Percentiles rank a stretch among this genome's conserved stretches.
Conservation (phyloP, 2,329 filamentous ascomycete genomes). For the Canariomyces notabilis region DNA sequence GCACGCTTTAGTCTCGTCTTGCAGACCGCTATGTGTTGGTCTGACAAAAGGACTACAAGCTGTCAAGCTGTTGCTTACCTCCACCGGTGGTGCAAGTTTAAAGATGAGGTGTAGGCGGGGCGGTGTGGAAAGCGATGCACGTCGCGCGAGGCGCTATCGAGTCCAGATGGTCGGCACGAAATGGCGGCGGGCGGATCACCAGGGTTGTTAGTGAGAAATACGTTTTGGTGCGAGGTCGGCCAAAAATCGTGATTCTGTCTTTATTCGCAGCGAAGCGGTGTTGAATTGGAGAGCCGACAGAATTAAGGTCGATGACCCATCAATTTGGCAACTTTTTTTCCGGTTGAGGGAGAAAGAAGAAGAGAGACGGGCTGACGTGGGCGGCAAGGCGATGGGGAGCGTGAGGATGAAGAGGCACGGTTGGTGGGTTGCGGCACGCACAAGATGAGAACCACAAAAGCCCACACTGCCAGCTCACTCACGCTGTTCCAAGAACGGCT, state of each 20-base stretch:
- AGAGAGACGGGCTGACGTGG: slow-evolving; percentile 16
- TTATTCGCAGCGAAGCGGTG: not conserved
- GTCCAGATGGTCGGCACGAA: slow-evolving; percentile 7
- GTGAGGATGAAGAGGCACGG: slow-evolving; percentile 18
- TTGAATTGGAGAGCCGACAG: not conserved
- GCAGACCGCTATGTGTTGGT: not conserved
- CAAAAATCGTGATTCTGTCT: not conserved
- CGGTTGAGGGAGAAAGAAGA: slow-evolving; percentile 7
- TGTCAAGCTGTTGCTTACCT: slow-evolving; percentile 15
- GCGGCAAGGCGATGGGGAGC: slow-evolving; percentile 17
- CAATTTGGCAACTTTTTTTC: not conserved
- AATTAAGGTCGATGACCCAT: not conserved
- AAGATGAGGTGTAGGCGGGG: slow-evolving; percentile 11
- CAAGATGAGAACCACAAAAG: slow-evolving; percentile 19
- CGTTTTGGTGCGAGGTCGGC: not conserved
- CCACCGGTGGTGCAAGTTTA: slow-evolving; percentile 13
- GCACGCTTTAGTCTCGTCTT: not conserved
- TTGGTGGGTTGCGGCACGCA: slow-evolving; percentile 16
- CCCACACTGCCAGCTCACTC: slow-evolving; percentile 27
- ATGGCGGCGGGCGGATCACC: slow-evolving; percentile 2
- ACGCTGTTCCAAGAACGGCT: slow-evolving; percentile 23
- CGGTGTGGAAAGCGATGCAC: slow-evolving; percentile 15
- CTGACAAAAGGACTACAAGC: slow-evolving; percentile 1
- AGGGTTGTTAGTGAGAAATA: not conserved
- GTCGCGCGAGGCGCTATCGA: slow-evolving; percentile 10